Percentiles rank a stretch among this genome's conserved stretches.
Conservation (phyloP, 495 filamentous ascomycete genomes). For the Chlorociboria aeruginascens region DNA sequence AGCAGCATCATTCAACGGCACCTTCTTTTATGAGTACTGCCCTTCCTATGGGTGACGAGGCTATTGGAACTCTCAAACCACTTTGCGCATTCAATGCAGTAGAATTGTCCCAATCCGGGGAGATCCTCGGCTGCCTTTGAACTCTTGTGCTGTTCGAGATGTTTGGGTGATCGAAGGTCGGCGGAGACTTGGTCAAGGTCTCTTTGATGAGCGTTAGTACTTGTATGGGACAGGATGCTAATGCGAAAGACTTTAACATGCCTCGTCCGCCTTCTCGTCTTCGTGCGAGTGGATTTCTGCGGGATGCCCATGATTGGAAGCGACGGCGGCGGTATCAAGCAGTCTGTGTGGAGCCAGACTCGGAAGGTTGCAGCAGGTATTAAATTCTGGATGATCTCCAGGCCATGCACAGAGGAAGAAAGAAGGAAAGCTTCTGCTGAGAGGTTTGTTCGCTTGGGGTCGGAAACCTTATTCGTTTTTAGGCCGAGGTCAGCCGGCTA, state of each 20-base stretch:
- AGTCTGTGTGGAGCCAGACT: neutral
- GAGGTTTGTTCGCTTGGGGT: neutral
- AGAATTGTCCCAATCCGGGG: slow-evolving; percentile 69
- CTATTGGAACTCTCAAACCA: slow-evolving; percentile 86
- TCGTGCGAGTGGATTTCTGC: slow-evolving; percentile 43
- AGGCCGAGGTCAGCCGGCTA: too few species aligned
- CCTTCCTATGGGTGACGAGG: slow-evolving; percentile 61
- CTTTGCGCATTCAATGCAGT: slow-evolving; percentile 91
- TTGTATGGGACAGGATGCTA: neutral
- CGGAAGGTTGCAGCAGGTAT: too few species aligned
- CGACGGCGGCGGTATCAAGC: neutral
- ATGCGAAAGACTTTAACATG: neutral
- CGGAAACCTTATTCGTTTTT: too few species aligned
- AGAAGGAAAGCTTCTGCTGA: neutral
- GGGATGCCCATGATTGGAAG: slow-evolving; percentile 31
- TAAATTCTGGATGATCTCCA: neutral
- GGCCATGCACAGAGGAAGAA: neutral
- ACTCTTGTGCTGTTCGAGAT: slow-evolving; percentile 64
- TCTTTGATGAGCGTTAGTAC: slow-evolving; percentile 28
- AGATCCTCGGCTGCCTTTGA: slow-evolving; percentile 76
- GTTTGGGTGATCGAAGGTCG: slow-evolving; percentile 63
- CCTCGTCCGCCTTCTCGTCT: slow-evolving; percentile 39
- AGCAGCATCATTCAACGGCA: slow-evolving; percentile 24
- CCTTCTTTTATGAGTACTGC: slow-evolving; percentile 89
- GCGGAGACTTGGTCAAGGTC: slow-evolving; percentile 82